phyloP scores from a whole-genome alignment of 495 filamentous ascomycete species.

The Amorphotheca resinae region DNA sequence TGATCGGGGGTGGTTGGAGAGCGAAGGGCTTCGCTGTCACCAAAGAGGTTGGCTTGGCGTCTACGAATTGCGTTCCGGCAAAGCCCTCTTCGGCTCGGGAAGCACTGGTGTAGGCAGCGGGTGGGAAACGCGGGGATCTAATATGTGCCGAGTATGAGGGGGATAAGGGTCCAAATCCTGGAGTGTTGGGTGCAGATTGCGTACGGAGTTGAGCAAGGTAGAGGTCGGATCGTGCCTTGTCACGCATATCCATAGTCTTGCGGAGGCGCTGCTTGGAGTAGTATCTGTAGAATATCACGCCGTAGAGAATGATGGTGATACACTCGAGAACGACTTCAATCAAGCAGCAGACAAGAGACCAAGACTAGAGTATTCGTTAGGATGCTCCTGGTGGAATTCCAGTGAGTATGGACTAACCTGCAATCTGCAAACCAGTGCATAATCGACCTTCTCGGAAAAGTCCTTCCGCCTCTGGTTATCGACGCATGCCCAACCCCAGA shows the following conservation, averaged over 20 bases:
- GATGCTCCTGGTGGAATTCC: neutral
- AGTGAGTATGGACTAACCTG: conserved; percentile 47
- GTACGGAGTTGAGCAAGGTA: conserved; percentile 90
- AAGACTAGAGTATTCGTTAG: conserved; percentile 50
- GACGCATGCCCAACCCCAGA: conserved; percentile 96
- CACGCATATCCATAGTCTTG: conserved; percentile 92
- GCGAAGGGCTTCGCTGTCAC: conserved; percentile 53
- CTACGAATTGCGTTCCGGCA: conserved; percentile 32
- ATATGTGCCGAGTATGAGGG: conserved; percentile 40
- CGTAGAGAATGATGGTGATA: conserved; percentile 86
- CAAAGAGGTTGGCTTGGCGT: conserved; percentile 30
- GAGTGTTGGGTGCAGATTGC: conserved; percentile 90
- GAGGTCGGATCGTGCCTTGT: conserved; percentile 83
- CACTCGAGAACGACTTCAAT: conserved; percentile 93
- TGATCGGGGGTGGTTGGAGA: conserved; percentile 70
- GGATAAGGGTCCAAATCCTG: conserved; percentile 62
- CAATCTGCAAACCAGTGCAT: conserved; percentile 86
- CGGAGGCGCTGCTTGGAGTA: conserved; percentile 87
- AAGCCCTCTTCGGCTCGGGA: conserved; percentile 31
- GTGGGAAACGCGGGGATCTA: conserved; percentile 42
- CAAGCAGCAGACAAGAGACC: conserved; percentile 89
- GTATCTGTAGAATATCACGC: conserved; percentile 88
- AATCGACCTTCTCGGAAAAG: conserved; percentile 69
- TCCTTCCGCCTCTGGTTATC: conserved; percentile 68
- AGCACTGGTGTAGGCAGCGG: conserved; percentile 32